Evolutionary conservation across 305 asterid species (phyloP).

Genomic region (Lippia alba): DNA sequence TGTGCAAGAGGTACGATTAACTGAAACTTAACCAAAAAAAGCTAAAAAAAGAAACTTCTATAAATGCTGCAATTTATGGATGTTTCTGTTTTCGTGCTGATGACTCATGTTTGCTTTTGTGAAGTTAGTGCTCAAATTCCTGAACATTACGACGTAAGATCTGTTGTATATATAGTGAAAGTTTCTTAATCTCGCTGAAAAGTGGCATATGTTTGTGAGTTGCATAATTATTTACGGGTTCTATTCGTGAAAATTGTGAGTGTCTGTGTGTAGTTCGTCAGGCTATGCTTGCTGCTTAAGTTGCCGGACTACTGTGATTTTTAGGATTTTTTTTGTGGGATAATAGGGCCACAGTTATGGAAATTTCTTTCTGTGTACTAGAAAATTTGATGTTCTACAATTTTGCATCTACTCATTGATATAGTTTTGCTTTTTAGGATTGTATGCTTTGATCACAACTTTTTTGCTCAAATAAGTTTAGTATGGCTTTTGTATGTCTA

Average conservation of each 20-base stretch:
- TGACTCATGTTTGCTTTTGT: slow-evolving; percentile 3
- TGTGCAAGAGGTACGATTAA: slow-evolving; percentile 58
- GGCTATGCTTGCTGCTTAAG: not conserved
- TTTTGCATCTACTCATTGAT: not conserved
- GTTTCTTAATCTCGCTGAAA: not conserved
- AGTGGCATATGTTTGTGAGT: slow-evolving; percentile 2
- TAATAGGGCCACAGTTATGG: slow-evolving; percentile 7
- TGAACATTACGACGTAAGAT: slow-evolving; percentile 11
- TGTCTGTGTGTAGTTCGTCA: not conserved
- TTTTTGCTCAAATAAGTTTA: slow-evolving; percentile 22
- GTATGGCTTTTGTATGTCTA: not conserved
- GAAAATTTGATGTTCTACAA: not conserved
- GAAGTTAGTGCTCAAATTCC: not conserved
- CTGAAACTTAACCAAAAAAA: not conserved
- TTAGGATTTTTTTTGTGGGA: not conserved
- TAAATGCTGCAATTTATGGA: slow-evolving; percentile 5
- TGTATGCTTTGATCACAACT: slow-evolving; percentile 18
- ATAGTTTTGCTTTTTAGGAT: not conserved
- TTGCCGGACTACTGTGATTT: not conserved
- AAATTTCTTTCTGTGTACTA: not conserved
- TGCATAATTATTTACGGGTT: not conserved
- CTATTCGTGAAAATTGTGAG: slow-evolving; percentile 16
- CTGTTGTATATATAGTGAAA: not conserved
- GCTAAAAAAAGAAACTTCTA: not conserved
- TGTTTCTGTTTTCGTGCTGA: not conserved